Percentiles rank a stretch among this genome's conserved stretches.
These are phyloP conservation scores for Candida nitratophila DNA, from an alignment of 805 yeast species.

Conservation along the genomic window DNA sequence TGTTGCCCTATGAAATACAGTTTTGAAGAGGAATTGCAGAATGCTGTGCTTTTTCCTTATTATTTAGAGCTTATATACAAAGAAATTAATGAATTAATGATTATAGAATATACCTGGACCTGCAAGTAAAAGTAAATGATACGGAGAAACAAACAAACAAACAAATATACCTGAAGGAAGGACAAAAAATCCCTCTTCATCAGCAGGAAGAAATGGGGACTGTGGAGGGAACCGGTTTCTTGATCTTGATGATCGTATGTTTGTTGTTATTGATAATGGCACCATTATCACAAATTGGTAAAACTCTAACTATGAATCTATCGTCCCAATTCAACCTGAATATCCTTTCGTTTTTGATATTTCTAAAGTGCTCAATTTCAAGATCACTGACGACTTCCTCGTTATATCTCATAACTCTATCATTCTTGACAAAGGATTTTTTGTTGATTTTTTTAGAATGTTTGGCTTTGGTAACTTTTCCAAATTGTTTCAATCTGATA, in stretches of 20 bases:
- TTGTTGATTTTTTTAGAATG: too few species aligned
- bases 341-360: neutral
- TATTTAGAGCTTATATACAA: too few species aligned
- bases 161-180: too few species aligned
- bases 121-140: too few species aligned
- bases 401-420: neutral
- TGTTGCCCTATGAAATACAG: slow-evolving; percentile 58
- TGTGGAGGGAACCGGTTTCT: neutral
- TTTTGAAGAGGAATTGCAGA: slow-evolving; percentile 30
- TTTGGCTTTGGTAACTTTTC: too few species aligned
- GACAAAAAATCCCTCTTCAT: neutral
- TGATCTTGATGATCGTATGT: neutral
- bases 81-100: too few species aligned
- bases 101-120: too few species aligned
- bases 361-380: neutral
- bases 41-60: neutral
- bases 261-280: neutral
- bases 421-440: too few species aligned
- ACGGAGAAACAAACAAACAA: too few species aligned
- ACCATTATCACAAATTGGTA: neutral
- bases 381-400: neutral
- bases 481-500: too few species aligned
- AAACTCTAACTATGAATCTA: neutral
- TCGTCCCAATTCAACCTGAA: neutral
- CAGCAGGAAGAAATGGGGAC: neutral